Evolutionary conservation across 2,329 filamentous ascomycete species (phyloP), one percentile per base, ranked within the genome.

Genomic region (Didymella keratinophila): DNA sequence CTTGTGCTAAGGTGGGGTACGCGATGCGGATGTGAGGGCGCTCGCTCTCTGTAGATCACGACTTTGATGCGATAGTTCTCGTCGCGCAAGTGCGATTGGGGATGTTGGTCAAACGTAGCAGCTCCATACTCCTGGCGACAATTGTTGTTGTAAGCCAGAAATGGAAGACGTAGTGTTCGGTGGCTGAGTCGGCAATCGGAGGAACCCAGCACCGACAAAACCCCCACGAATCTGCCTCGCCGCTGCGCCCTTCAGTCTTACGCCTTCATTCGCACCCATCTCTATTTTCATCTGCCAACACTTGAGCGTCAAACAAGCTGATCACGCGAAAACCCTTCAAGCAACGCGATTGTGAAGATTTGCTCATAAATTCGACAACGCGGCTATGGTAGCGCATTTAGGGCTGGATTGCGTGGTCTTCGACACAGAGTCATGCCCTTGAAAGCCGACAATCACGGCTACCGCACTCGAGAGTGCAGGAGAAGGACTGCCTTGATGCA

Each of bases 171-270:
- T 46, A 52, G 36, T 58, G 34, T 12, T 32, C 28, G 3, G 55
- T 52, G 49, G 55, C 55, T 52, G 43, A 49, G 49, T 11, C 44
- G 36, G 49, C 23, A 14, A 23, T 21, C 49, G 49, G 55, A n/a
- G 28, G 18, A 52, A 49, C 30, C 5, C 10, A 25, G 30, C 28
- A 25, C 55, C 55, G 55, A 57, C 36, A 8, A 16, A 16, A 14
- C 9, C 14, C 42, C 21, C 48, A n/a, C n/a, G 30, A n/a, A 9
- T 25, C 21, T 30, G 23, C 36, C 27, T 16, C 16, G 23, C 18
- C 10, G 11, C 23, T 25, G 37, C 37, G 36, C 27, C 37, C 27
- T 27, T 21, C 9, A 16, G n/a, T 16, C 27, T 45, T 28, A 12
- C 27, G 23, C 23, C 9, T 16, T 10, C 41, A 27, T 21, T 12